Evolutionary conservation across 768 basidiomycete genomes (phyloP).

Genomic region (Suillus subaureus): DNA sequence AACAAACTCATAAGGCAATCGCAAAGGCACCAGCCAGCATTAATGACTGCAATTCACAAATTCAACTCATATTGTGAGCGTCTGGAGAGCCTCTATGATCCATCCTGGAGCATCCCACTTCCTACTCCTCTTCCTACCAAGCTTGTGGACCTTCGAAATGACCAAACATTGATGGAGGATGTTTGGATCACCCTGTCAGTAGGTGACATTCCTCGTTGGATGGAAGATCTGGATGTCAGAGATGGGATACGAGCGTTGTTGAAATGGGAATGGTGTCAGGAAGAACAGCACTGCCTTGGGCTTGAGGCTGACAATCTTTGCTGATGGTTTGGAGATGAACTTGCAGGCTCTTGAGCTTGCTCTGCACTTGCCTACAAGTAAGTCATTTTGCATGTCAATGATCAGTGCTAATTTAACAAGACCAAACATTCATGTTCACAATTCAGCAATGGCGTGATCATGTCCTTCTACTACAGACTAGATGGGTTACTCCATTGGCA

Average conservation of each 20-base stretch:
- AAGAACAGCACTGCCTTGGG: conserved; percentile 30
- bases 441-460: conserved; percentile 5
- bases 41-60: conserved; percentile 23
- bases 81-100: conserved; percentile 22
- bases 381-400: background rate
- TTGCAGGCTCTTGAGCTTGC: conserved; percentile 25
- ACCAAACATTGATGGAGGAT: conserved; percentile 38
- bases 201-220: conserved; percentile 30
- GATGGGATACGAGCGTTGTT: conserved; percentile 34
- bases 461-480: conserved; percentile 18
- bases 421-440: background rate
- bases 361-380: conserved; percentile 15
- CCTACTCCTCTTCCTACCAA: conserved; percentile 36
- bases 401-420: background rate
- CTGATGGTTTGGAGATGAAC: conserved; percentile 36
- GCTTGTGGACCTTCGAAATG: conserved; percentile 19
- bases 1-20: conserved; percentile 31
- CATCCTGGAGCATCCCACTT: conserved; percentile 32
- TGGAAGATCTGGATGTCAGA: conserved; percentile 32
- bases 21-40: conserved; percentile 27
- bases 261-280: conserved; percentile 29
- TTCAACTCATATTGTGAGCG: conserved; percentile 32
- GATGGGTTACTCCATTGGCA: conserved; percentile 24
- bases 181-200: conserved; percentile 33
- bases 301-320: conserved; percentile 38